Base-by-base conservation (phyloP, 768 basidiomycete species). In the Boletus speciosus region DNA sequence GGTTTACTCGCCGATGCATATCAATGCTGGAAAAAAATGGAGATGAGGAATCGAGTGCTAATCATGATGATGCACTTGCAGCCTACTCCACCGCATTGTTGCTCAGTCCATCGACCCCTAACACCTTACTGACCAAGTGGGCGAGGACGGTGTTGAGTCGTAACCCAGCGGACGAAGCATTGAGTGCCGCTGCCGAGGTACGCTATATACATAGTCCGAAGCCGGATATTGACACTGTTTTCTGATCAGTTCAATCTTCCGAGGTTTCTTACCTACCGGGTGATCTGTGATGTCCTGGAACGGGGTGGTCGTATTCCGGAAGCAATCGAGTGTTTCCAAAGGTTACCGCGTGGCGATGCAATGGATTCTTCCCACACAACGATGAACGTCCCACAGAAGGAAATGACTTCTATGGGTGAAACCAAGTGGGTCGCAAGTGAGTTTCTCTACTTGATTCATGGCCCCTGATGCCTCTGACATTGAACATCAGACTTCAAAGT, bases 171-270 rank as follows among this genome's bases (percentile, higher is more conserved):
- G 8, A 46, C 19, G 27, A 53, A 4, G 38, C n/a, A 5, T 16
- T 46, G 11, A 7, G 10, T 27, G 54, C 25, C 1, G 29, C 50
- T 1, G 6, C 7, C 3, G 16, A 56, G 52, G 55, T 56, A 55
- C 9, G 36, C 2, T 19, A 1, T 10, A 21, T 15, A 16, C 6
- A 15, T 29, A 5, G 1, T 31, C 16, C 29, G 25, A 10, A 31
- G 8, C 25, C 1, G 2, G 15, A n/a, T 7, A 3, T 7, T 11
- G 16, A 40, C 12, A 0, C 1, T 19, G 7, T 23, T 16, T 16
- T 42, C 5, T 19, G 8, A 5, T 31, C 23, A 58, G 57, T 56
- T 58, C 45, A 34, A 47, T 9, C 14, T 52, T 29, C 42, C 58
- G 1, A 21, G 4, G 14, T 49, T 45, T 25, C 7, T 10, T 2